Conservation (phyloP, 2,329 filamentous ascomycete genomes). For the Talaromyces albobiverticillius region DNA sequence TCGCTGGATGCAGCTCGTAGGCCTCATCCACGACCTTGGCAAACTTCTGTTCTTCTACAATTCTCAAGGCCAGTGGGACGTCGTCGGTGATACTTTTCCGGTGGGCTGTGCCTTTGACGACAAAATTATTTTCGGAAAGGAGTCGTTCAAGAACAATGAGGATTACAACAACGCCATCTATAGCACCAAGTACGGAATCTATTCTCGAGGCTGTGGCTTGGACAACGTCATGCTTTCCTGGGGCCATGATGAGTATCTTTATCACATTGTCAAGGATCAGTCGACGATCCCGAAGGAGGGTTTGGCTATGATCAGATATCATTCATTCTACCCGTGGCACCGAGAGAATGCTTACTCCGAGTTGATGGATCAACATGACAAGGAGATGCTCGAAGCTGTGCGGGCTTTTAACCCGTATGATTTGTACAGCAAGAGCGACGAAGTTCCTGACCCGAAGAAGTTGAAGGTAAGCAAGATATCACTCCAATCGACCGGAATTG, state of each 20-base stretch:
- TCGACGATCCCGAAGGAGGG: slow-evolving; percentile 74
- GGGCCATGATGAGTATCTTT: slow-evolving; percentile 61
- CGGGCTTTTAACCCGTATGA: slow-evolving; percentile 89
- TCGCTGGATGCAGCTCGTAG: slow-evolving; percentile 49
- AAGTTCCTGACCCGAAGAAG: slow-evolving; percentile 69
- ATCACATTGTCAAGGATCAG: slow-evolving; percentile 82
- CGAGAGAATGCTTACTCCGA: slow-evolving; percentile 73
- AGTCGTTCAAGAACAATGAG: slow-evolving; percentile 70
- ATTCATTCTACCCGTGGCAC: slow-evolving; percentile 93
- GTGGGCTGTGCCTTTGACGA: slow-evolving; percentile 55
- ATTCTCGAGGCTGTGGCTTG: slow-evolving; percentile 72
- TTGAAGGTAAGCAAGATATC: too few species aligned
- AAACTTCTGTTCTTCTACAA: slow-evolving; percentile 56
- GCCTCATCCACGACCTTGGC: slow-evolving; percentile 46
- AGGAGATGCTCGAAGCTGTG: slow-evolving; percentile 75
- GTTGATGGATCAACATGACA: slow-evolving; percentile 80
- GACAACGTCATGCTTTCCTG: slow-evolving; percentile 88
- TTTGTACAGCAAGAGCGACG: slow-evolving; percentile 87
- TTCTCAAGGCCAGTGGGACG: slow-evolving; percentile 85
- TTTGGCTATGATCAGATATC: slow-evolving; percentile 89
- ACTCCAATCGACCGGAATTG: too few species aligned
- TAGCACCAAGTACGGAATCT: slow-evolving; percentile 74
- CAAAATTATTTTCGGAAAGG: slow-evolving; percentile 75
- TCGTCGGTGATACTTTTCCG: slow-evolving; percentile 64
- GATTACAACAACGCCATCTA: slow-evolving; percentile 71